These are phyloP conservation scores for Piper longum DNA, from an alignment of 164 flowering plant species.

Conservation along the genomic window DNA sequence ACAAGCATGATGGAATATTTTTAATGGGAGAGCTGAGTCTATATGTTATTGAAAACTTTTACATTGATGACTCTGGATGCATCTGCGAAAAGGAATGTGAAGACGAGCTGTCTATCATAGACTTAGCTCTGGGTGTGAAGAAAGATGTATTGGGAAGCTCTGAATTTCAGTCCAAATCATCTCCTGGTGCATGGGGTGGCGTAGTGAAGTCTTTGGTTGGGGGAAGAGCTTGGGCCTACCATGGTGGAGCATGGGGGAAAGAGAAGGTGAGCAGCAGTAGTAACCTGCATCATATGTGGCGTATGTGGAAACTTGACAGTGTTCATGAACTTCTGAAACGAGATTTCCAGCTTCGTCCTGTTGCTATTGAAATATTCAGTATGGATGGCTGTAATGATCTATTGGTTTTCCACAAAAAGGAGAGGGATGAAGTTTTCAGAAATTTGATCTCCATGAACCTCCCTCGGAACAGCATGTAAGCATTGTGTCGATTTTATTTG, in stretches of 20 bases:
- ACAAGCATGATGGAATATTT: conserved; percentile 99
- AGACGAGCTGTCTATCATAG: conserved; percentile 93
- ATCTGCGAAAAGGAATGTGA: conserved; percentile 85
- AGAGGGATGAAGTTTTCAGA: conserved; percentile 94
- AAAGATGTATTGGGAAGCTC: conserved; percentile 43
- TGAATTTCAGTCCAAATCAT: conserved; percentile 72
- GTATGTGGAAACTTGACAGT: conserved; percentile 94
- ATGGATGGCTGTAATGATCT: conserved; percentile 99
- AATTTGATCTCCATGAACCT: conserved; percentile 95
- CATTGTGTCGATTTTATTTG: not conserved
- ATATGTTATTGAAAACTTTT: conserved; percentile 92
- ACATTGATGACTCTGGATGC: conserved; percentile 76
- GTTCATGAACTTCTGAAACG: conserved; percentile 95
- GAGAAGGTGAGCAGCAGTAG: conserved; percentile 69
- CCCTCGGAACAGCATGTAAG: conserved; percentile 96
- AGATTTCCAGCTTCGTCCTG: conserved; percentile 98
- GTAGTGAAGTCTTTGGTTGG: conserved; percentile 49
- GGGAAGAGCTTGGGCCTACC: conserved; percentile 96
- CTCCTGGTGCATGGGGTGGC: conserved; percentile 46
- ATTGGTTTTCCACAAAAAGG: conserved; percentile 93
- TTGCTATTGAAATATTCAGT: conserved; percentile 96
- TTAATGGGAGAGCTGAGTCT: conserved; percentile 77
- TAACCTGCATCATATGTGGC: conserved; percentile 88
- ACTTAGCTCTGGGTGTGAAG: conserved; percentile 98
- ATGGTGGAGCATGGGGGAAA: conserved; percentile 99